Evolutionary conservation across 108 stramenopile genomes (phyloP).

Genomic region (Cyclotella atomus): DNA sequence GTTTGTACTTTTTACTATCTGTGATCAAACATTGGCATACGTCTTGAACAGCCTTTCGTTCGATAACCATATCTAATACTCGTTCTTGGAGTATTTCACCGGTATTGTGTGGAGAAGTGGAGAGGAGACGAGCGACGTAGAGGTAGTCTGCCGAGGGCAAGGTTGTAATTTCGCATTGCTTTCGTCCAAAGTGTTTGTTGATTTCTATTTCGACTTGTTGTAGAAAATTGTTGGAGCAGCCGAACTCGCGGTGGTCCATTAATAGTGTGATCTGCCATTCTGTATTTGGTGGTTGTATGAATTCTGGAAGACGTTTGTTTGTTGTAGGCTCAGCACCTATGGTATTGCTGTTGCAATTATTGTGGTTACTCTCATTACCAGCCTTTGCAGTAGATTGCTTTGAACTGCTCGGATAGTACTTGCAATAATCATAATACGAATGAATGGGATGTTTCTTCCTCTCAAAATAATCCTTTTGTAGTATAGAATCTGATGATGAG

Average conservation of each 20-base stretch:
- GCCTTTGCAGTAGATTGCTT: background rate
- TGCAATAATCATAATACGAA: conserved; percentile 12
- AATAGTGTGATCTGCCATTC: conserved; percentile 20
- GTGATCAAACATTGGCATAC: conserved; percentile 24
- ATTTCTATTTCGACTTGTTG: conserved; percentile 8
- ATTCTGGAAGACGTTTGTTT: conserved; percentile 3
- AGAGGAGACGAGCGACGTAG: conserved; percentile 43
- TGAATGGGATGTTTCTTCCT: background rate
- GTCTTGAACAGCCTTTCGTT: conserved; percentile 45
- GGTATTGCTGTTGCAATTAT: background rate
- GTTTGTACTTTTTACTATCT: conserved; percentile 34
- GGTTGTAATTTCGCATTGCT: conserved; percentile 19
- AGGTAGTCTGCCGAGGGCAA: conserved; percentile 43
- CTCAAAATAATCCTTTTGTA: background rate
- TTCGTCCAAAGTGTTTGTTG: conserved; percentile 24
- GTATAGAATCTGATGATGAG: conserved; percentile 1
- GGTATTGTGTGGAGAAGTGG: background rate
- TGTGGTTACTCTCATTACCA: background rate
- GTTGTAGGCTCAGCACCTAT: background rate
- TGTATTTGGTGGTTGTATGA: background rate
- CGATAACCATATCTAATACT: conserved; percentile 43
- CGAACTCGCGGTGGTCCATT: conserved; percentile 40
- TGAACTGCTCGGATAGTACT: background rate
- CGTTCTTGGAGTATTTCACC: conserved; percentile 43
- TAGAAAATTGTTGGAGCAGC: conserved; percentile 33